A percentile compares a stretch with the other conserved stretches of the same genome.
phyloP scores from a whole-genome alignment of 805 yeast genomes.

The Wickerhamomyces ciferrii region DNA sequence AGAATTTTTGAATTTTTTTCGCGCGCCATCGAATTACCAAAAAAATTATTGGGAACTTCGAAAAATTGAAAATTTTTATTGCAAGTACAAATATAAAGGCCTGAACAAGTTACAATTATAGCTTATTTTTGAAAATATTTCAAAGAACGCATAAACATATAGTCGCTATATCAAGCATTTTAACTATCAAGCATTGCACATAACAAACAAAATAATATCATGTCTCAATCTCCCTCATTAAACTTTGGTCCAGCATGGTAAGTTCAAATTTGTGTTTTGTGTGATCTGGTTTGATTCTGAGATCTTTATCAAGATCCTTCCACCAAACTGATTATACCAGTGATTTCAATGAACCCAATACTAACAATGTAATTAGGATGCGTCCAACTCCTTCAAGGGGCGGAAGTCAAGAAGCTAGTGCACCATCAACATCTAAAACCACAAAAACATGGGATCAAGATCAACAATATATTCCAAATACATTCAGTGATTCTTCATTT shows the following conservation, averaged over 20 bases:
- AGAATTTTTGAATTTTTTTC: not conserved
- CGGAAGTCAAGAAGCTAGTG: conserved; percentile 2
- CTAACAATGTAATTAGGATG: conserved; percentile 22
- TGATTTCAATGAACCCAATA: conserved; percentile 3
- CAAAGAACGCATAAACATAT: not conserved
- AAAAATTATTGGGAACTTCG: not conserved
- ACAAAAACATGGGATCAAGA: conserved; percentile 3
- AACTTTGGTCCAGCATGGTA: conserved; percentile 28
- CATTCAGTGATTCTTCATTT: not conserved
- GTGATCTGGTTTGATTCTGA: not conserved
- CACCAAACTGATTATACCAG: too few species aligned
- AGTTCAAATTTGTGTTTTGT: not conserved
- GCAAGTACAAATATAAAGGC: not conserved
- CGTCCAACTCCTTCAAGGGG: conserved; percentile 23
- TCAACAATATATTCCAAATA: conserved; percentile 2
- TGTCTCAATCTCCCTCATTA: conserved; percentile 26
- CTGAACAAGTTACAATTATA: not conserved
- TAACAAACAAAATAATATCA: not conserved
- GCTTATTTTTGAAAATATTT: not conserved
- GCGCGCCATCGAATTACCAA: not conserved
- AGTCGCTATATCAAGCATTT: not conserved
- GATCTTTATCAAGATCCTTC: not conserved
- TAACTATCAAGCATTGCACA: not conserved
- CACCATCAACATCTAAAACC: conserved; percentile 1
- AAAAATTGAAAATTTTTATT: conserved; percentile 1